These are phyloP conservation scores for Saccharomyces jurei DNA, from an alignment of 805 yeast genomes.

Conservation along the genomic window DNA sequence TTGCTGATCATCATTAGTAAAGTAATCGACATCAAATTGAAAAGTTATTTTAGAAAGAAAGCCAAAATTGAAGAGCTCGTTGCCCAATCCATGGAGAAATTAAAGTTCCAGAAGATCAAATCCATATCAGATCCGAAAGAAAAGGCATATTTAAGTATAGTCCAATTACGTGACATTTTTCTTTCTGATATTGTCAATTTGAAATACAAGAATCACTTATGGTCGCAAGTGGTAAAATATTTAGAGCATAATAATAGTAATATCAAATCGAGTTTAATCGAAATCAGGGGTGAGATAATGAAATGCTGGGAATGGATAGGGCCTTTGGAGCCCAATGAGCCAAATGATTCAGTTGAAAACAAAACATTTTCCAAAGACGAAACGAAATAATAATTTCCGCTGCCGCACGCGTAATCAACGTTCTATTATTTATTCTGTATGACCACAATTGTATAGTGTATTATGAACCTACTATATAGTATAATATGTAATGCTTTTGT, in stretches of 20 bases:
- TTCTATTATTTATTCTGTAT: background rate
- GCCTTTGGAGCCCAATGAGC: conserved; percentile 9
- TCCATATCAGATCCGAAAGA: conserved; percentile 23
- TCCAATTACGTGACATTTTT: conserved; percentile 63
- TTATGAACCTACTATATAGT: background rate
- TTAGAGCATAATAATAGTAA: conserved; percentile 58
- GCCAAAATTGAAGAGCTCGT: conserved; percentile 39
- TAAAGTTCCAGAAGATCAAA: conserved; percentile 39
- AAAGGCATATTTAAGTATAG: conserved; percentile 50
- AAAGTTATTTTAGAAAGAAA: conserved; percentile 33
- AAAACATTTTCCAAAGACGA: background rate
- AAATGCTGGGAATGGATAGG: conserved; percentile 85
- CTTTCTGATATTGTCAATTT: conserved; percentile 30
- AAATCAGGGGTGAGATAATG: conserved; percentile 79
- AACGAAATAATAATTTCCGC: background rate
- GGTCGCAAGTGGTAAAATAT: conserved; percentile 48
- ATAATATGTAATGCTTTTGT: background rate
- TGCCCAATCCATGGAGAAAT: conserved; percentile 40
- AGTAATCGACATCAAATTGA: conserved; percentile 30
- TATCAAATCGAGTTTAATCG: conserved; percentile 53
- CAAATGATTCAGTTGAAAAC: background rate
- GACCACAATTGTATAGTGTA: background rate
- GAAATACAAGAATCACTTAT: conserved; percentile 37
- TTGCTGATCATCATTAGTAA: conserved; percentile 16
- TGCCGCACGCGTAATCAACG: too few relatives aligned